Evolutionary conservation across 495 filamentous ascomycete species (phyloP).

Genomic region (Penicillium parvum): DNA sequence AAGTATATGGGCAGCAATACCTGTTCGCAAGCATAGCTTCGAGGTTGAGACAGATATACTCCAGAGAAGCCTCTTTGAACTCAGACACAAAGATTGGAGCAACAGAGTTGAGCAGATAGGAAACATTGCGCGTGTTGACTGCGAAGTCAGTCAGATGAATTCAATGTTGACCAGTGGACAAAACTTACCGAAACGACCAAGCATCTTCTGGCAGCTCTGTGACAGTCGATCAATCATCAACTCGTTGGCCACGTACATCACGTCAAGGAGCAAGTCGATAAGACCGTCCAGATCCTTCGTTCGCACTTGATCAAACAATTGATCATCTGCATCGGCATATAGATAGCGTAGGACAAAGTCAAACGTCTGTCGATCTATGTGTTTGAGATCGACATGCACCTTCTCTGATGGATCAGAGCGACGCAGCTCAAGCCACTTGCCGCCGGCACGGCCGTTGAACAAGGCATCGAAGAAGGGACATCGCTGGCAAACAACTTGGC

Average conservation of each 20-base stretch:
- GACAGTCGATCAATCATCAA: slow-evolving; percentile 90
- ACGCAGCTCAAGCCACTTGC: slow-evolving; percentile 73
- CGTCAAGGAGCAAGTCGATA: slow-evolving; percentile 83
- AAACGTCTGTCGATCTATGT: slow-evolving; percentile 69
- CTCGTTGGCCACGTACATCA: slow-evolving; percentile 86
- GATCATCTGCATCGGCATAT: slow-evolving; percentile 76
- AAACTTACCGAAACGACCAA: slow-evolving; percentile 88
- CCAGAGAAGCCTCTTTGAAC: slow-evolving; percentile 83
- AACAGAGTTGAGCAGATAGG: slow-evolving; percentile 75
- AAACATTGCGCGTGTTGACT: slow-evolving; percentile 84
- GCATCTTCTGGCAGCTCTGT: slow-evolving; percentile 80
- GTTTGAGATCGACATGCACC: slow-evolving; percentile 75
- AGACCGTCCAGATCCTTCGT: slow-evolving; percentile 72
- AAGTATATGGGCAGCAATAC: slow-evolving; percentile 67
- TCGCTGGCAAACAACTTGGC: slow-evolving; percentile 69
- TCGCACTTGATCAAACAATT: slow-evolving; percentile 75
- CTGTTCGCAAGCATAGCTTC: slow-evolving; percentile 87
- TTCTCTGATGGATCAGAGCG: slow-evolving; percentile 48
- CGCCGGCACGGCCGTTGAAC: slow-evolving; percentile 78
- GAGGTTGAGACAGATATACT: slow-evolving; percentile 87
- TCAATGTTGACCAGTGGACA: too few species aligned
- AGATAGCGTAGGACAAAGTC: slow-evolving; percentile 73
- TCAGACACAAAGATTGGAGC: slow-evolving; percentile 74
- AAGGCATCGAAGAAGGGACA: slow-evolving; percentile 91
- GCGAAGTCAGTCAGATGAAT: too few species aligned